These are phyloP conservation scores for Fraxinus nigra DNA, from an alignment of 305 asterid species.

Conservation along the genomic window DNA sequence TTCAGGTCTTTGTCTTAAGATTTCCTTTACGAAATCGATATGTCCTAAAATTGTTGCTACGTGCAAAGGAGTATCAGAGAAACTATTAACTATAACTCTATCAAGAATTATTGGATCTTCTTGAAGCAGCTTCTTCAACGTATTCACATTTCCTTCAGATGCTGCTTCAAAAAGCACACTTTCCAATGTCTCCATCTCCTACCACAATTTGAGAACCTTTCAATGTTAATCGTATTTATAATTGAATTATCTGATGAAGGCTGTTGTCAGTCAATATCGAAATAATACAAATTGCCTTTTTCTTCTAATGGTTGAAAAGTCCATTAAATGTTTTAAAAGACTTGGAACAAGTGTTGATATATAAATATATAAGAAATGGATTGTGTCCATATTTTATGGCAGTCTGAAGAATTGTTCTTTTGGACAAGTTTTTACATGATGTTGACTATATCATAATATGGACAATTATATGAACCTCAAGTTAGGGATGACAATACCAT, in stretches of 20 bases:
- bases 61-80: conserved; percentile 20
- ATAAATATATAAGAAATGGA: not conserved
- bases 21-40: conserved; percentile 10
- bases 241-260: not conserved
- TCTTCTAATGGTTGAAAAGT: not conserved
- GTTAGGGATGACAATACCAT: too few relatives aligned
- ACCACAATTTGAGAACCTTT: not conserved
- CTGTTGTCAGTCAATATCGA: not conserved
- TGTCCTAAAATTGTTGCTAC: conserved; percentile 26
- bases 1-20: conserved; percentile 17
- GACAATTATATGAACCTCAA: not conserved
- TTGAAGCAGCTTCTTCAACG: not conserved
- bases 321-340: not conserved
- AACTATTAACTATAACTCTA: conserved; percentile 5
- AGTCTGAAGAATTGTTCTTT: not conserved
- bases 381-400: not conserved
- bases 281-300: not conserved
- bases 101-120: conserved; percentile 23
- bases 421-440: not conserved
- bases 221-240: not conserved
- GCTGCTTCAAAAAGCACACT: conserved; percentile 18
- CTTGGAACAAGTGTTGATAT: not conserved
- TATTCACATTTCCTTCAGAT: not conserved
- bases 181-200: conserved; percentile 1
- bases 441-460: not conserved